Conservation (phyloP, 2,329 filamentous ascomycete species). For the Dactylella cylindrospora region DNA sequence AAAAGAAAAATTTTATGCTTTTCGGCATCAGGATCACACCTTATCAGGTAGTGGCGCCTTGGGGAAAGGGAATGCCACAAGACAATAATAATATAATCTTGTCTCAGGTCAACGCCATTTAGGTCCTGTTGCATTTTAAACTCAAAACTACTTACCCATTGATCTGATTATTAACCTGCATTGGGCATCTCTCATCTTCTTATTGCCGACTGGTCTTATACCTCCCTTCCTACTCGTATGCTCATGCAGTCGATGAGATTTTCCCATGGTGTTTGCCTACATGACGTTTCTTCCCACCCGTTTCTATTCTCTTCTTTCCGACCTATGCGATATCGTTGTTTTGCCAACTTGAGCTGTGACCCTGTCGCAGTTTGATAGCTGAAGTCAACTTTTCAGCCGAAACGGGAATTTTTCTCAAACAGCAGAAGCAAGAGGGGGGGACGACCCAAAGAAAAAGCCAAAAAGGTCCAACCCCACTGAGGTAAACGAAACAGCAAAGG, state of each 20-base stretch:
- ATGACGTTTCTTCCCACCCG: conserved; percentile 35
- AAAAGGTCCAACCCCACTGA: conserved; percentile 36
- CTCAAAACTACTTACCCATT: conserved; percentile 36
- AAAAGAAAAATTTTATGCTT: conserved; percentile 31
- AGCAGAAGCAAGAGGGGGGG: conserved; percentile 27
- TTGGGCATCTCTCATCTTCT: too few species aligned
- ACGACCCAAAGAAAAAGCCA: conserved; percentile 16
- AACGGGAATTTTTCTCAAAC: conserved; percentile 32
- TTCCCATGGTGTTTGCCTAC: too few species aligned
- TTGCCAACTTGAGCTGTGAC: conserved; percentile 6
- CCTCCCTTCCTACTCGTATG: too few species aligned
- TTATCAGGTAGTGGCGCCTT: conserved; percentile 23
- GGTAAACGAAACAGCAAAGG: conserved; percentile 29
- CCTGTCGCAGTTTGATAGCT: conserved; percentile 14
- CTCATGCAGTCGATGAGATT: too few species aligned
- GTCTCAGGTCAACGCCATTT: conserved; percentile 44
- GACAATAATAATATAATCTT: conserved; percentile 33
- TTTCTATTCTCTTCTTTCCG: conserved; percentile 12
- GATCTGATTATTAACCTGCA: conserved; percentile 43
- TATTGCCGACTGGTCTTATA: too few species aligned
- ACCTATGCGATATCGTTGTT: conserved; percentile 24
- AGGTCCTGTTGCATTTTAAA: conserved; percentile 45
- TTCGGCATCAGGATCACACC: conserved; percentile 19
- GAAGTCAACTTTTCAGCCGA: conserved; percentile 30
- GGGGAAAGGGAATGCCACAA: conserved; percentile 29